Conservation (phyloP, 2,329 filamentous ascomycete genomes). For the Colletotrichum destructivum region DNA sequence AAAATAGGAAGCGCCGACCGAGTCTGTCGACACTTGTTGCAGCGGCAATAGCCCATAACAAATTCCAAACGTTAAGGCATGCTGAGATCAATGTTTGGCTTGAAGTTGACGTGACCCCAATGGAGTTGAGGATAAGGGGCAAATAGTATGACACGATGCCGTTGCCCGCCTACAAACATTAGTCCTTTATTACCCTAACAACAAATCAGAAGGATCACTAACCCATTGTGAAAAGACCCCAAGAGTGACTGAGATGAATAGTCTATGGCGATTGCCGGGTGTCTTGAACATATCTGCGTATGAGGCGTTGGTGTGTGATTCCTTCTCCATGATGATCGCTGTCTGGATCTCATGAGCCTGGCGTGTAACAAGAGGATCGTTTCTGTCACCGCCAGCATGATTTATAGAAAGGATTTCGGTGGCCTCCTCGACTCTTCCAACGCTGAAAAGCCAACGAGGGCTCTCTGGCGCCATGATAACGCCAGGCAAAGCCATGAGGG, state of each 20-base stretch:
- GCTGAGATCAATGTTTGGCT: conserved; percentile 55
- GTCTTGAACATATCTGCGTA: conserved; percentile 42
- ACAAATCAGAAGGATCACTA: conserved; percentile 44
- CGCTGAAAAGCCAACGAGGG: conserved; percentile 49
- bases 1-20: conserved; percentile 37
- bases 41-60: conserved; percentile 36
- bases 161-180: conserved; percentile 13
- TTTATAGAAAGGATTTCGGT: conserved; percentile 56
- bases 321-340: conserved; percentile 44
- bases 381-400: conserved; percentile 58
- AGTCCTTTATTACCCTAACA: too few species aligned
- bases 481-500: conserved; percentile 51
- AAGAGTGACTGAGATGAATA: conserved; percentile 49
- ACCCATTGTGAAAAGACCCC: conserved; percentile 50
- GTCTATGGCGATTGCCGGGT: conserved; percentile 48
- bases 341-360: conserved; percentile 46
- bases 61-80: conserved; percentile 40
- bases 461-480: conserved; percentile 50
- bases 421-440: conserved; percentile 50
- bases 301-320: conserved; percentile 29
- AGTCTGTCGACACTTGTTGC: conserved; percentile 37
- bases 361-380: conserved; percentile 55
- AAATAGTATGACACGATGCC: conserved; percentile 51
- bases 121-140: conserved; percentile 45
- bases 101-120: conserved; percentile 51